Evolutionary conservation across 2,329 filamentous ascomycete genomes (phyloP).

Genomic region (Amauroascus niger): DNA sequence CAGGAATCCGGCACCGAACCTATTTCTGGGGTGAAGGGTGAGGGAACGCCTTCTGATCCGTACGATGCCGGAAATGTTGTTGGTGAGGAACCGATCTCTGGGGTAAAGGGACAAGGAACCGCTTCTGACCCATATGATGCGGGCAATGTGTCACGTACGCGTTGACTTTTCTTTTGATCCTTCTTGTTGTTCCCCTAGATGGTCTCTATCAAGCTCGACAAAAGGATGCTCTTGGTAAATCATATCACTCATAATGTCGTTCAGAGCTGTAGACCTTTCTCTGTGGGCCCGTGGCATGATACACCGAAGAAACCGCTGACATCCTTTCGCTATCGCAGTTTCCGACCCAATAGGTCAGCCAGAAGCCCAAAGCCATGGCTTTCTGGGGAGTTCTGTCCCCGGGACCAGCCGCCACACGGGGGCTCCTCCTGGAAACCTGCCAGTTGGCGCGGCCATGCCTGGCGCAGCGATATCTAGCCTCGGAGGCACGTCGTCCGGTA

Average conservation of each 20-base stretch:
- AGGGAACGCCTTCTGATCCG: slow-evolving; percentile 41
- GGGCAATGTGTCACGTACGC: slow-evolving; percentile 58
- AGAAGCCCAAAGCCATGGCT: neutral
- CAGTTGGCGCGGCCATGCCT: neutral
- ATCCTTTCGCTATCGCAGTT: neutral
- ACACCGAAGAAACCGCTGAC: neutral
- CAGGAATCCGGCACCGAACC: slow-evolving; percentile 48
- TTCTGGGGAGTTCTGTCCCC: neutral
- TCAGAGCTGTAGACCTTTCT: neutral
- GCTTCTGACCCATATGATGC: slow-evolving; percentile 66
- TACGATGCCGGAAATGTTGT: slow-evolving; percentile 63
- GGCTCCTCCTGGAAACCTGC: neutral
- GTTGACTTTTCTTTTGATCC: neutral
- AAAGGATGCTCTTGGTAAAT: neutral
- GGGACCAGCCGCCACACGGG: neutral
- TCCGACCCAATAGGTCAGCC: neutral
- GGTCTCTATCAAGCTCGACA: neutral
- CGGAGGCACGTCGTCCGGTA: neutral
- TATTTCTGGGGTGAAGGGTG: slow-evolving; percentile 52
- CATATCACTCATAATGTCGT: neutral
- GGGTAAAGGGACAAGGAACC: slow-evolving; percentile 56
- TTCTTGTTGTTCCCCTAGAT: neutral
- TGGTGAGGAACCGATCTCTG: slow-evolving; percentile 59
- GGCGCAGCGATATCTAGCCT: neutral
- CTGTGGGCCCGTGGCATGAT: neutral